phyloP scores from a whole-genome alignment of 2,329 filamentous ascomycete genomes.

The Metarhizium humberi region DNA sequence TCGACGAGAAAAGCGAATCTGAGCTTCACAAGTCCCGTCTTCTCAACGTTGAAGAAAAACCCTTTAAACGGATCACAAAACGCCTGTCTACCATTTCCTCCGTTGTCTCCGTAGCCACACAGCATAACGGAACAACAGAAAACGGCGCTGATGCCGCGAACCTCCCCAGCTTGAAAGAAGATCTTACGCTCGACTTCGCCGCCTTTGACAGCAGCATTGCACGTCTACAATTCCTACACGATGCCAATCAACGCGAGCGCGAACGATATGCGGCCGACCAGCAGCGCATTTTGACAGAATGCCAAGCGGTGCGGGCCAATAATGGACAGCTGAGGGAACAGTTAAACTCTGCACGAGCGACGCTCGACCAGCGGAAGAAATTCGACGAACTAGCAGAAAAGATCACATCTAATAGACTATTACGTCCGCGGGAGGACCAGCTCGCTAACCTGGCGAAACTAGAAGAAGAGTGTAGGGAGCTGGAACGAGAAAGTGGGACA shows the following conservation, averaged over 20 bases:
- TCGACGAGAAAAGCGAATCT: constrained; percentile 70
- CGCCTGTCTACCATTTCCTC: constrained; percentile 63
- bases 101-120: constrained; percentile 34
- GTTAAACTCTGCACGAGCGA: constrained; percentile 66
- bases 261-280: constrained; percentile 77
- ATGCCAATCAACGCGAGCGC: constrained; percentile 75
- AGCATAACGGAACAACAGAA: constrained; percentile 16
- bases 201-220: constrained; percentile 79
- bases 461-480: constrained; percentile 77
- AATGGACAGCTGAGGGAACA: constrained; percentile 65
- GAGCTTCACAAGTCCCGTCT: constrained; percentile 82
- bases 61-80: constrained; percentile 82
- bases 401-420: constrained; percentile 71
- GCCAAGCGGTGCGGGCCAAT: constrained; percentile 66
- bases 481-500: constrained; percentile 74
- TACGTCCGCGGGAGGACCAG: constrained; percentile 80
- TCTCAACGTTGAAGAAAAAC: constrained; percentile 83
- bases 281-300: constrained; percentile 66
- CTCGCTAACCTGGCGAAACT: constrained; percentile 68
- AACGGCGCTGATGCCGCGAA: constrained; percentile 28
- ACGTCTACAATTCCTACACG: constrained; percentile 77
- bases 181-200: constrained; percentile 79
- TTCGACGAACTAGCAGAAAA: constrained; percentile 85
- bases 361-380: constrained; percentile 67
- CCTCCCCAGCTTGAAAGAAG: constrained; percentile 54